phyloP scores from a whole-genome alignment of 2,329 filamentous ascomycete species.

The Fusarium paranaense region DNA sequence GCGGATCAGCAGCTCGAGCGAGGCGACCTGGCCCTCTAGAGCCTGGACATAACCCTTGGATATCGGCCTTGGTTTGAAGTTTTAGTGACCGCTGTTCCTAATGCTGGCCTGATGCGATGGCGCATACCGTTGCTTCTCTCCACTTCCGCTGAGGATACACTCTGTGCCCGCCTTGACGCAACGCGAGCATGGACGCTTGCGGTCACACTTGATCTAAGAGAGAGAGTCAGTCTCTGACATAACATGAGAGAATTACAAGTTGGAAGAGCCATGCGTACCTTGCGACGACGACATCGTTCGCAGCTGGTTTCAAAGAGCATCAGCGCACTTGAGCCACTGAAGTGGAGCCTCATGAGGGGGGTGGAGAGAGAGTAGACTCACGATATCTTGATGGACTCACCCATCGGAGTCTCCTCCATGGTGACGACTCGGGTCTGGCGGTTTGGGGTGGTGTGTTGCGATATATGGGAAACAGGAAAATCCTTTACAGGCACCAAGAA shows the following conservation, averaged over 20 bases:
- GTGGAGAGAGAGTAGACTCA: conserved; percentile 37
- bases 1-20: conserved; percentile 58
- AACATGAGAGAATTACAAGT: not conserved
- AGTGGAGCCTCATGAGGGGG: conserved; percentile 1
- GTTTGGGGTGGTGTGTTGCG: not conserved
- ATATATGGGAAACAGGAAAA: not conserved
- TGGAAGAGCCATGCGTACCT: conserved; percentile 45
- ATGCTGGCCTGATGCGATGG: not conserved
- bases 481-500: not conserved
- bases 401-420: conserved; percentile 51
- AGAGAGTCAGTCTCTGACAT: not conserved
- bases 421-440: not conserved
- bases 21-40: conserved; percentile 59
- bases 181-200: conserved; percentile 61
- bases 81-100: not conserved
- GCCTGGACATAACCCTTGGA: conserved; percentile 60
- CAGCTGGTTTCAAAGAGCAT: conserved; percentile 47
- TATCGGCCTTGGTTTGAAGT: conserved; percentile 51
- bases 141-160: conserved; percentile 54
- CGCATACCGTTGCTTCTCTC: conserved; percentile 57
- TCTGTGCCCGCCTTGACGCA: conserved; percentile 57
- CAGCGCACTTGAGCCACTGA: conserved; percentile 4
- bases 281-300: conserved; percentile 57
- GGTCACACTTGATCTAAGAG: conserved; percentile 64
- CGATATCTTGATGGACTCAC: conserved; percentile 53